A percentile compares a stretch with the other conserved stretches of the same genome.
These are phyloP conservation scores for Castanea crenata DNA, from an alignment of 306 rosid species.

Conservation along the genomic window DNA sequence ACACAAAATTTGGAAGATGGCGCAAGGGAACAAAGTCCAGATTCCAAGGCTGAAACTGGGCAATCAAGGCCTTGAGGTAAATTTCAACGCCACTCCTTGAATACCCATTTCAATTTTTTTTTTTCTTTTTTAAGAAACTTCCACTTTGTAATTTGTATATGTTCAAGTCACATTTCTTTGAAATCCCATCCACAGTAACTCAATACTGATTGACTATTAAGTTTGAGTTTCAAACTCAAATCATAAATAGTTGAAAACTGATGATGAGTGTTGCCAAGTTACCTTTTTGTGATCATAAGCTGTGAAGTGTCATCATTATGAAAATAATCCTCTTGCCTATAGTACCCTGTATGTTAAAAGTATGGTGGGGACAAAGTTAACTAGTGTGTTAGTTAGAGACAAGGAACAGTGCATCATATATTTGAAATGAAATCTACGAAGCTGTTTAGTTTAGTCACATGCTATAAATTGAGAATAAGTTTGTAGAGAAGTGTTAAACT, in stretches of 20 bases:
- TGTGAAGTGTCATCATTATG: too few species aligned
- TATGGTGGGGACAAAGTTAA: too few species aligned
- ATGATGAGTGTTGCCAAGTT: neutral
- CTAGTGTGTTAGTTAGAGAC: too few species aligned
- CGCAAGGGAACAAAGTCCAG: neutral
- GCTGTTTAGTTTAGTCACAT: too few species aligned
- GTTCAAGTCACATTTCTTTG: neutral
- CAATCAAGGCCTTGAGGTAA: conserved; percentile 24
- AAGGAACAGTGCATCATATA: too few species aligned
- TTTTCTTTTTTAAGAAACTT: too few species aligned
- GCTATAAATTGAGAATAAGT: too few species aligned
- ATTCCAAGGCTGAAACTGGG: conserved; percentile 30
- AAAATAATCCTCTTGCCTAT: too few species aligned
- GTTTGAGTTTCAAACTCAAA: neutral
- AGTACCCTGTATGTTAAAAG: too few species aligned
- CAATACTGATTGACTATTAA: neutral
- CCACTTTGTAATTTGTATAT: neutral
- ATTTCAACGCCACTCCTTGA: neutral
- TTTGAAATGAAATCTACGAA: too few species aligned
- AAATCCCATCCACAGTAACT: neutral
- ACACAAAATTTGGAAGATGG: conserved; percentile 3
- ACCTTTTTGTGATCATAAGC: too few species aligned
- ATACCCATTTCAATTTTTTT: neutral
- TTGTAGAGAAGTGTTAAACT: neutral
- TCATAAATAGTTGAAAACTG: neutral